Evolutionary conservation across 2,329 filamentous ascomycete genomes (phyloP).

Genomic region (Fusarium poae): DNA sequence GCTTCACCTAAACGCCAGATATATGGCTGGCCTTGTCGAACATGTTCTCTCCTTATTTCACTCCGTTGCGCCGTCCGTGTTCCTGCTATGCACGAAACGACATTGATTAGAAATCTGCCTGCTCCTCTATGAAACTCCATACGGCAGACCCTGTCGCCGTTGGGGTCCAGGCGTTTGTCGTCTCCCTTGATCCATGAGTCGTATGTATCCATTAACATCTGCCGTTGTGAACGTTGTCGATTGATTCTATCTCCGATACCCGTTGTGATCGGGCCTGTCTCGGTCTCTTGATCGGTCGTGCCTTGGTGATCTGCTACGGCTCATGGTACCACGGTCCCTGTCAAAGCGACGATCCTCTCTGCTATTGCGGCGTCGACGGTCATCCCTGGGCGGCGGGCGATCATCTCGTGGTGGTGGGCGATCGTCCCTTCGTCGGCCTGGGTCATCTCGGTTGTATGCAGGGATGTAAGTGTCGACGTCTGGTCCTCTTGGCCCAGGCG

Average conservation of each 20-base stretch:
- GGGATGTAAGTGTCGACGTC: slow-evolving; percentile 67
- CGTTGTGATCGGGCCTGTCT: slow-evolving; percentile 62
- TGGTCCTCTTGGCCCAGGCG: slow-evolving; percentile 48
- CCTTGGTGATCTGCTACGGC: slow-evolving; percentile 57
- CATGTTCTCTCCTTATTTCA: slow-evolving; percentile 21
- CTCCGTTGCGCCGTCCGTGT: slow-evolving; percentile 42
- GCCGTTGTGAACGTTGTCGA: slow-evolving; percentile 1
- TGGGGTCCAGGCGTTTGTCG: slow-evolving; percentile 9
- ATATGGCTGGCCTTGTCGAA: slow-evolving; percentile 20
- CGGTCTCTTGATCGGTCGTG: slow-evolving; percentile 57
- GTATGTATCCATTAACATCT: slow-evolving; percentile 4
- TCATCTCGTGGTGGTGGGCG: slow-evolving; percentile 50
- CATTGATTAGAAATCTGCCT: slow-evolving; percentile 23
- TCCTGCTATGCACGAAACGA: slow-evolving; percentile 23
- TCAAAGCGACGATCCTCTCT: slow-evolving; percentile 57
- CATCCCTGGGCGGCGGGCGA: slow-evolving; percentile 45
- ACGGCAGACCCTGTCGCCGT: background rate
- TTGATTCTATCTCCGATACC: slow-evolving; percentile 62
- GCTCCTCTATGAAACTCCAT: slow-evolving; percentile 39
- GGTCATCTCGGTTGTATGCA: slow-evolving; percentile 57
- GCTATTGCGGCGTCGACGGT: slow-evolving; percentile 52
- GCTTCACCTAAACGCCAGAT: slow-evolving; percentile 32
- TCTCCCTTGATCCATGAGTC: background rate
- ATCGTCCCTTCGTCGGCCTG: slow-evolving; percentile 54
- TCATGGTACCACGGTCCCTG: slow-evolving; percentile 57